Conservation (phyloP, 2,329 filamentous ascomycete species). For the Trichophyton benhamiae region DNA sequence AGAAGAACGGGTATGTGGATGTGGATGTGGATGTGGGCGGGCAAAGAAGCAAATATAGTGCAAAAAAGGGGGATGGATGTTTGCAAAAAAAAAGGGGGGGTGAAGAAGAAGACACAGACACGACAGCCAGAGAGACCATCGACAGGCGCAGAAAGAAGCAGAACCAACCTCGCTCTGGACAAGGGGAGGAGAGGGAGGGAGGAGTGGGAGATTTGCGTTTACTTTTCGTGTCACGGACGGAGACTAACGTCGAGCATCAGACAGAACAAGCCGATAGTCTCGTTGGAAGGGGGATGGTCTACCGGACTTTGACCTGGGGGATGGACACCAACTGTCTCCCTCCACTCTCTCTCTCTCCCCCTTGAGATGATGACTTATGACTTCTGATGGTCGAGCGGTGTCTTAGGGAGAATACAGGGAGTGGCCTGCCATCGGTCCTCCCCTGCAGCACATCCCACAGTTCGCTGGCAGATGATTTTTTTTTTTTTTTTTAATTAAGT, state of each 20-base stretch:
- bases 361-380: no score
- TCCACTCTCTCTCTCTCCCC: no score
- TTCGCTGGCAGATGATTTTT: neutral
- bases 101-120: neutral
- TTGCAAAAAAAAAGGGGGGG: neutral
- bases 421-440: neutral
- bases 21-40: neutral
- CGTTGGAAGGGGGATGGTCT: neutral
- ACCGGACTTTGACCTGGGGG: no score
- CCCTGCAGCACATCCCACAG: neutral
- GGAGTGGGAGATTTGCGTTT: neutral
- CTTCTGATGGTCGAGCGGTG: neutral
- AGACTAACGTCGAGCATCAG: neutral
- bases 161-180: neutral
- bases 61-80: neutral
- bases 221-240: conserved; percentile 3
- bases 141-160: neutral
- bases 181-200: neutral
- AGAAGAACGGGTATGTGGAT: neutral
- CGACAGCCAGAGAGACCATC: no score
- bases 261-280: neutral
- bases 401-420: neutral
- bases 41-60: neutral
- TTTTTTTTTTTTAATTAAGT: neutral
- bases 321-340: no score